Conservation (phyloP, 1,284 basidiomycete species). For the Ceratobasidium theobromae region DNA sequence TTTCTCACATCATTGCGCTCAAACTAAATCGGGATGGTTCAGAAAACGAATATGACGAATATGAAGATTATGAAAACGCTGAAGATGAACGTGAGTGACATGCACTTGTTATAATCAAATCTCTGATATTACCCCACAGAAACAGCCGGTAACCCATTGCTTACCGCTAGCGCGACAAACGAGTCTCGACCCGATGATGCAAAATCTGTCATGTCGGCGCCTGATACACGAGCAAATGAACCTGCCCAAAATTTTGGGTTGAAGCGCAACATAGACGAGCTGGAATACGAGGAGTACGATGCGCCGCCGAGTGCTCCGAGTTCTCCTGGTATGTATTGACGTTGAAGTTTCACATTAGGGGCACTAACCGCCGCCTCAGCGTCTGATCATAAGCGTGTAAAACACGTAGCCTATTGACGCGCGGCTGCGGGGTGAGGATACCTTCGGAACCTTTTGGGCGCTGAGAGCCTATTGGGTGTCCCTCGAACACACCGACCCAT, state of each 20-base stretch:
- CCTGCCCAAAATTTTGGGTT: neutral
- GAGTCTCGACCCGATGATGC: neutral
- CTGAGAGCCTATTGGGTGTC: neutral
- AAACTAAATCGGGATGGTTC: neutral
- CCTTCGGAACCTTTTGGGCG: neutral
- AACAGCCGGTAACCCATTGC: neutral
- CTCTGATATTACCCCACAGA: neutral
- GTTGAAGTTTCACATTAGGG: neutral
- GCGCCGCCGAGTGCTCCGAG: neutral
- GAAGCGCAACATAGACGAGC: conserved; percentile 16
- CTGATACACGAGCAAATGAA: neutral
- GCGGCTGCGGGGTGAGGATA: neutral
- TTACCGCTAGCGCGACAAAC: neutral
- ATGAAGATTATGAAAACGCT: neutral
- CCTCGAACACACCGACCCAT: neutral
- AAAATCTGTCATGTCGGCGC: neutral
- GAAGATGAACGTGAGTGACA: neutral
- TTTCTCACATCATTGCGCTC: neutral
- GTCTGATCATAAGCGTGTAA: conserved; percentile 1
- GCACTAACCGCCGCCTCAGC: neutral
- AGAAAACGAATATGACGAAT: conserved; percentile 17
- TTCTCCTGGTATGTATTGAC: neutral
- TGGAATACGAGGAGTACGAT: conserved; percentile 13
- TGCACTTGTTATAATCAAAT: neutral
- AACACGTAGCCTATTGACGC: neutral